Evolutionary conservation across 768 basidiomycete species (phyloP), one percentile per base, ranked within the genome.

Genomic region (Termitomyces sp.): DNA sequence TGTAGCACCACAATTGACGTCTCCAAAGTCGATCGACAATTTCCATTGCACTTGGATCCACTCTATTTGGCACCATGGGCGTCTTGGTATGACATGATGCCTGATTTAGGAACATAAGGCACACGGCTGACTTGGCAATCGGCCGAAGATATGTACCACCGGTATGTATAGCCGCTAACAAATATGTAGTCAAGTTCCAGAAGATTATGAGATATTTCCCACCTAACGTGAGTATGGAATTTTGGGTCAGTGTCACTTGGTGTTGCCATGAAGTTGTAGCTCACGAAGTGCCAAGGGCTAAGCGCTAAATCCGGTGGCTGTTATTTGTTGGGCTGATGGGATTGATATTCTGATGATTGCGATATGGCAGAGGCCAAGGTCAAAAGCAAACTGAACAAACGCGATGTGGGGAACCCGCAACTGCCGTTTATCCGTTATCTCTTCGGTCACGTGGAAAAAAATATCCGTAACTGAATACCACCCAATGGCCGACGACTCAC

Each of bases 391-490:
- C 9, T 7, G 4, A 14, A 11, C 14, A n/a, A n/a, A 28, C 17
- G 27, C 14, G 12, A 17, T 14, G 6, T 14, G 52, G 34, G n/a
- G n/a, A n/a, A 53, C 16, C 10, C 32, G 12, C 23, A 39, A 14
- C 23, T 28, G 43, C 21, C 32, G 25, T 51, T 59, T 59, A 58
- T 37, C 58, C 58, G 58, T 57, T 57, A 57, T 57, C 56, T 57
- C 34, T 51, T 10, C 4, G 28, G 43, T 48, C 58, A 59, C 58
- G 58, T 59, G 58, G 5, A 27, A 11, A 27, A 57, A 52, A 39
- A 46, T 27, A 11, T 39, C 39, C 45, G 17, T n/a, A 51, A 51
- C 27, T 50, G 44, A 45, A 45, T 45, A 12, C n/a, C 40, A 56
- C 55, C 47, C 50, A 55, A 55, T 52, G 21, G 28, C 34, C 28